Conservation (phyloP, 495 filamentous ascomycete species). For the Xylaria bambusicola region DNA sequence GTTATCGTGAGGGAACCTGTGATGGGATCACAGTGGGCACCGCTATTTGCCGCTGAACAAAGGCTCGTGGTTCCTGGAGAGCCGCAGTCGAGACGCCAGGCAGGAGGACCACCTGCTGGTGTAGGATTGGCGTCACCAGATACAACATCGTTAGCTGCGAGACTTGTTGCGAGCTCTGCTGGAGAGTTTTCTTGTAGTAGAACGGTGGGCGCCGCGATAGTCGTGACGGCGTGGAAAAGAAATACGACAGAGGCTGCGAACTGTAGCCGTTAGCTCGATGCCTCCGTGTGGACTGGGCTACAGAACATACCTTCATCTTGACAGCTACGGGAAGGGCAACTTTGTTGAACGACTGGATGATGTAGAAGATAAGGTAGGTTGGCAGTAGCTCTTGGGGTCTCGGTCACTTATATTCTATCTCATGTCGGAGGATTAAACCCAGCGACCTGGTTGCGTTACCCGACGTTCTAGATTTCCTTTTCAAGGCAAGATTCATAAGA, state of each 20-base stretch:
- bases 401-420: not conserved
- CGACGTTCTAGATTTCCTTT: conserved; percentile 5
- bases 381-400: not conserved
- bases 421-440: not conserved
- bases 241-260: conserved; percentile 2
- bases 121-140: not conserved
- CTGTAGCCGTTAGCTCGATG: conserved; percentile 1
- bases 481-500: not conserved
- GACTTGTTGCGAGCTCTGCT: not conserved
- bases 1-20: conserved; percentile 29
- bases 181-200: not conserved
- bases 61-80: conserved; percentile 26
- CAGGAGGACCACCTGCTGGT: conserved; percentile 13
- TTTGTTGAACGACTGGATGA: not conserved
- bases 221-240: not conserved
- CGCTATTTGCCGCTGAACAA: conserved; percentile 28
- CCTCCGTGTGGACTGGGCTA: not conserved
- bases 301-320: conserved; percentile 10
- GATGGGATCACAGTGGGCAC: conserved; percentile 31
- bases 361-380: not conserved
- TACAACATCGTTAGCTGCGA: not conserved
- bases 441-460: conserved; percentile 1
- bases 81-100: conserved; percentile 30
- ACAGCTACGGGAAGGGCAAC: not conserved
- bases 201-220: conserved; percentile 2